Percentiles rank a stretch among this genome's conserved stretches.
These are phyloP conservation scores for Aurantiochytrium sp. DNA, from an alignment of 108 stramenopile genomes.

Conservation along the genomic window DNA sequence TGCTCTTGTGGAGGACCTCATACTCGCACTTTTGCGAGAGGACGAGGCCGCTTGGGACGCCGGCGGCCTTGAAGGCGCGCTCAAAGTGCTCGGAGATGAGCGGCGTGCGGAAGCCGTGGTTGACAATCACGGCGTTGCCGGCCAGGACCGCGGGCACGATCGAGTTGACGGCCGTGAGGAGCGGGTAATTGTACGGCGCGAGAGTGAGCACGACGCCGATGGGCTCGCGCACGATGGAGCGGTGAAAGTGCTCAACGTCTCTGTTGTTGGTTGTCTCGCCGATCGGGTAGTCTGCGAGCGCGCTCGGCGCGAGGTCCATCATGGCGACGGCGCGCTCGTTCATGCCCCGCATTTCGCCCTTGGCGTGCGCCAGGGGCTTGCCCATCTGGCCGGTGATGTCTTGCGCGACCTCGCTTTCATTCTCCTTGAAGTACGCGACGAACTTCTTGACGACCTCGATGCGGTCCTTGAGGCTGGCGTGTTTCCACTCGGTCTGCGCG, in stretches of 20 bases:
- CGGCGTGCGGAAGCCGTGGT: conserved; percentile 27
- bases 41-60: neutral
- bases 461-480: neutral
- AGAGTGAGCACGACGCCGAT: conserved; percentile 25
- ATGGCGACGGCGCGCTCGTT: neutral
- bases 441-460: neutral
- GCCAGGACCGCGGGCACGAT: conserved; percentile 30
- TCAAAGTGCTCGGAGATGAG: conserved; percentile 9
- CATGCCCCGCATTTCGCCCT: neutral
- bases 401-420: neutral
- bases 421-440: neutral
- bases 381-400: conserved; percentile 32
- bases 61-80: neutral
- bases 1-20: neutral
- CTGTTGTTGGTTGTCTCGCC: neutral
- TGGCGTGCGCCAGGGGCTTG: neutral
- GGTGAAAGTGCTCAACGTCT: neutral
- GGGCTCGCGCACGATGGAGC: conserved; percentile 10
- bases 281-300: neutral
- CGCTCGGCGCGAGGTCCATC: neutral
- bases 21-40: neutral
- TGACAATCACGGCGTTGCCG: conserved; percentile 25
- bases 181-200: conserved; percentile 35
- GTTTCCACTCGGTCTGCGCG: neutral
- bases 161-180: conserved; percentile 23